Evolutionary conservation across 176 grass and related monocot genomes (phyloP).

Genomic region (Aegilops umbellulata): DNA sequence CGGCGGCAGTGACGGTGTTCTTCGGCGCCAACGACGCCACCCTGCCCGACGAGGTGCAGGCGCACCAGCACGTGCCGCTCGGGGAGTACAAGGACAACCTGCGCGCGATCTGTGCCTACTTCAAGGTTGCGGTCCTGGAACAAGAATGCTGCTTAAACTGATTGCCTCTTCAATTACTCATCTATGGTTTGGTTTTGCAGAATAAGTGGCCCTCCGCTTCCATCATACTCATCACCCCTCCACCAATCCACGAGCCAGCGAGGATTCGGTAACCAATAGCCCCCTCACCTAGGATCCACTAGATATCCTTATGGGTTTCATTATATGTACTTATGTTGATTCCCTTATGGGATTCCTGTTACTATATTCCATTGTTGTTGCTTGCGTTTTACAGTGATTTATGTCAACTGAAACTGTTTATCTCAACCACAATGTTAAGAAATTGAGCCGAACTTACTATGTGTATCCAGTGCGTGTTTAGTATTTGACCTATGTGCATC

Average conservation of each 20-base stretch:
- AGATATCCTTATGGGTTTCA: not conserved
- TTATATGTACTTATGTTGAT: not conserved
- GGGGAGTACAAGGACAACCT: slow-evolving; percentile 78
- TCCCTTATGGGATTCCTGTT: not conserved
- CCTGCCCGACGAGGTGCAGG: slow-evolving; percentile 46
- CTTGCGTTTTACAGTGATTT: not conserved
- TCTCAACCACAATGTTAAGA: not conserved
- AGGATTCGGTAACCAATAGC: slow-evolving; percentile 53
- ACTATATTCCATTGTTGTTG: not conserved
- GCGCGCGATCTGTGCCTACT: slow-evolving; percentile 51
- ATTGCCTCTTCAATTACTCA: not conserved
- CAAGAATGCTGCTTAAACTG: not conserved
- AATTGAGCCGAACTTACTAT: not conserved
- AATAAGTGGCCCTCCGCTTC: slow-evolving; percentile 54
- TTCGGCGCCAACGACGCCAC: slow-evolving; percentile 90
- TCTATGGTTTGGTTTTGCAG: slow-evolving; percentile 36
- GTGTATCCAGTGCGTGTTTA: not conserved
- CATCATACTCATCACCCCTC: slow-evolving; percentile 81
- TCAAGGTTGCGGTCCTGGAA: slow-evolving; percentile 53
- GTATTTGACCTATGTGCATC: not conserved
- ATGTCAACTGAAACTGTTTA: not conserved
- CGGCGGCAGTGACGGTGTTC: slow-evolving; percentile 70
- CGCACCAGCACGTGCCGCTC: slow-evolving; percentile 75
- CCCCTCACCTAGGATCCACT: not conserved
- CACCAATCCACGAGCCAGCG: slow-evolving; percentile 71